Conservation (phyloP, 257 asterid species). For the Plantago elongata region DNA sequence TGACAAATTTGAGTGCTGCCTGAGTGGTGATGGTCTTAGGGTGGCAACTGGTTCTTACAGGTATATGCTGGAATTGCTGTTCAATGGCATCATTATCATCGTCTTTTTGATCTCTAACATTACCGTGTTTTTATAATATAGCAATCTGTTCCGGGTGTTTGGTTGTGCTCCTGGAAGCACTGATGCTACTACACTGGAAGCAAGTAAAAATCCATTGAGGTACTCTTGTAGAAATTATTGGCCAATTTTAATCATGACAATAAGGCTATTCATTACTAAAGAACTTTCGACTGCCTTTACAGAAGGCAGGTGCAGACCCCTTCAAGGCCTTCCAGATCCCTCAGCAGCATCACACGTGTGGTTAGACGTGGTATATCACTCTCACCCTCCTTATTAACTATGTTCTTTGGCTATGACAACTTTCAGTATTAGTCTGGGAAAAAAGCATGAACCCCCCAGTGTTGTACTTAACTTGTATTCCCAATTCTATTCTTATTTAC, state of each 20-base stretch:
- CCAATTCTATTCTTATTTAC: too few relatives aligned
- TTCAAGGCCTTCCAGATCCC: constrained; percentile 82
- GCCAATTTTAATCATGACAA: constrained; percentile 4
- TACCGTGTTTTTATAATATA: constrained; percentile 26
- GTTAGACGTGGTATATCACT: constrained; percentile 67
- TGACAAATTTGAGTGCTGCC: constrained; percentile 96
- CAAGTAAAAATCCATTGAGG: constrained; percentile 84
- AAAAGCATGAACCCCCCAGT: too few relatives aligned
- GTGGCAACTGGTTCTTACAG: constrained; percentile 99
- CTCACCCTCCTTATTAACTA: background rate
- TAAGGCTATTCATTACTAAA: constrained; percentile 17
- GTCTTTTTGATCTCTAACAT: constrained; percentile 2
- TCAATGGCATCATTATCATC: background rate
- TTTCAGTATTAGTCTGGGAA: background rate
- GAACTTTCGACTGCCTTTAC: constrained; percentile 15
- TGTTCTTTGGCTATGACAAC: constrained; percentile 2
- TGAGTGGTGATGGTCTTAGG: constrained; percentile 90
- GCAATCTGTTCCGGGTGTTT: constrained; percentile 77
- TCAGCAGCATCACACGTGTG: constrained; percentile 82
- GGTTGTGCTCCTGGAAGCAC: constrained; percentile 61
- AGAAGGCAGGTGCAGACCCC: constrained; percentile 95
- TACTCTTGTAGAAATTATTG: constrained; percentile 11
- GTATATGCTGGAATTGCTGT: constrained; percentile 28
- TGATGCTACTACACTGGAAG: constrained; percentile 69
- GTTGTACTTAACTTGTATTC: too few relatives aligned